Conservation (phyloP, 257 asterid genomes). For the Rauvolfia tetraphylla region DNA sequence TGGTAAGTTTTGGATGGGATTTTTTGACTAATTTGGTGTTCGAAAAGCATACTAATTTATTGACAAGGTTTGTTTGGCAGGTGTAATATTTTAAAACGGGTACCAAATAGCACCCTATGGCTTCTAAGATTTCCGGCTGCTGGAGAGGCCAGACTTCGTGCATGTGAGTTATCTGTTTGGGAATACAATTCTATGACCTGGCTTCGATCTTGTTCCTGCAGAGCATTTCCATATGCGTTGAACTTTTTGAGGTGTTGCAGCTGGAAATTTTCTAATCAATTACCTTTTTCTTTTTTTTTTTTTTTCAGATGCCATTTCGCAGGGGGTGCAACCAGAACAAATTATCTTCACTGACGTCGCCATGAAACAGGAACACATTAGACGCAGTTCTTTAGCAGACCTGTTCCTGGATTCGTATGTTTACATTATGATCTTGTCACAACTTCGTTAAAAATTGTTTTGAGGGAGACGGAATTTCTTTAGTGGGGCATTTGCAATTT, state of each 20-base stretch:
- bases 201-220: not conserved
- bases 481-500: not conserved
- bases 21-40: not conserved
- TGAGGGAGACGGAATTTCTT: not conserved
- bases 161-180: slow-evolving; percentile 43
- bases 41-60: slow-evolving; percentile 4
- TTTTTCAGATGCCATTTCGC: slow-evolving; percentile 82
- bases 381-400: slow-evolving; percentile 94
- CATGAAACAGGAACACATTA: slow-evolving; percentile 95
- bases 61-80: slow-evolving; percentile 37
- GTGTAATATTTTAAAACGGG: slow-evolving; percentile 98
- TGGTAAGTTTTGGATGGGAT: slow-evolving; percentile 47
- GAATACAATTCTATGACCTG: not conserved
- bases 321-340: slow-evolving; percentile 92
- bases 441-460: not conserved
- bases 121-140: slow-evolving; percentile 97
- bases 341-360: slow-evolving; percentile 96
- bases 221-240: not conserved
- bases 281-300: not conserved
- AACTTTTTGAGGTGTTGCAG: not conserved
- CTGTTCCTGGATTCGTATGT: slow-evolving; percentile 90
- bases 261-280: slow-evolving; percentile 5
- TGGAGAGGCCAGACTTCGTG: slow-evolving; percentile 93
- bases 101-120: slow-evolving; percentile 97
- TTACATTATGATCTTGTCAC: not conserved